phyloP scores from a whole-genome alignment of 768 basidiomycete genomes.

The Lepiota brunneoincarnata region DNA sequence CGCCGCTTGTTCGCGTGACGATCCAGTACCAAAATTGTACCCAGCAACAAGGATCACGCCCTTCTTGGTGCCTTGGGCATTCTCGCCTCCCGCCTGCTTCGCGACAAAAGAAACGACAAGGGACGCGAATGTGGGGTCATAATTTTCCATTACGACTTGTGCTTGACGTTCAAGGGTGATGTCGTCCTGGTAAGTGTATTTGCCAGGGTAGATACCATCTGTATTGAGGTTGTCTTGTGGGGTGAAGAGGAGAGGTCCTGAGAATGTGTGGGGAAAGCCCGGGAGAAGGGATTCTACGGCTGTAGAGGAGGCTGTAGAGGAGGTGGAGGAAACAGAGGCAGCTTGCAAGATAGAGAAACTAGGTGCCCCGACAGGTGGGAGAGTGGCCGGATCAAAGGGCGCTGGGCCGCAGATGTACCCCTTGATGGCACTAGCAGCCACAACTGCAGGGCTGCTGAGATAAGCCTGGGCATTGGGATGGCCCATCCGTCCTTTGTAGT shows the following conservation, averaged over 20 bases:
- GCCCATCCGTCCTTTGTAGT: conserved; percentile 99
- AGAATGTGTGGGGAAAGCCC: conserved; percentile 81
- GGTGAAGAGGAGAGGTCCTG: conserved; percentile 84
- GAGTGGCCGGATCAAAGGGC: conserved; percentile 48
- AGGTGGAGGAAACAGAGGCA: conserved; percentile 24
- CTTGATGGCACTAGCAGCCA: conserved; percentile 91
- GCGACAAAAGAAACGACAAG: conserved; percentile 55
- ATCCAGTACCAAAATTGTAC: conserved; percentile 98
- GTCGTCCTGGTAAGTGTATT: conserved; percentile 99
- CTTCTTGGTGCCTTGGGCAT: conserved; percentile 32
- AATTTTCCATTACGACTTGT: conserved; percentile 99
- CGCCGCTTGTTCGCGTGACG: conserved; percentile 97
- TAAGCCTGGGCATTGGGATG: conserved; percentile 93
- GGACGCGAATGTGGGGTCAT: conserved; percentile 83
- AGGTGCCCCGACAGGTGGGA: conserved; percentile 53
- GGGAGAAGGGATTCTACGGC: conserved; percentile 62
- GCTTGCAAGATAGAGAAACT: conserved; percentile 51
- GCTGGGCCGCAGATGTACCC: conserved; percentile 89
- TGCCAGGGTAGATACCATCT: conserved; percentile 97
- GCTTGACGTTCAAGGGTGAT: conserved; percentile 94
- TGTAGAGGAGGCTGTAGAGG: conserved; percentile 24
- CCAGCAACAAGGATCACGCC: conserved; percentile 88
- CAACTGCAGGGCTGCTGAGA: conserved; percentile 94
- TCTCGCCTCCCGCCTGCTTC: conserved; percentile 18
- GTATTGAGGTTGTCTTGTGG: conserved; percentile 99